Evolutionary conservation across 2,329 filamentous ascomycete genomes (phyloP), one percentile per base, ranked within the genome.

Genomic region (Claviceps sp.): DNA sequence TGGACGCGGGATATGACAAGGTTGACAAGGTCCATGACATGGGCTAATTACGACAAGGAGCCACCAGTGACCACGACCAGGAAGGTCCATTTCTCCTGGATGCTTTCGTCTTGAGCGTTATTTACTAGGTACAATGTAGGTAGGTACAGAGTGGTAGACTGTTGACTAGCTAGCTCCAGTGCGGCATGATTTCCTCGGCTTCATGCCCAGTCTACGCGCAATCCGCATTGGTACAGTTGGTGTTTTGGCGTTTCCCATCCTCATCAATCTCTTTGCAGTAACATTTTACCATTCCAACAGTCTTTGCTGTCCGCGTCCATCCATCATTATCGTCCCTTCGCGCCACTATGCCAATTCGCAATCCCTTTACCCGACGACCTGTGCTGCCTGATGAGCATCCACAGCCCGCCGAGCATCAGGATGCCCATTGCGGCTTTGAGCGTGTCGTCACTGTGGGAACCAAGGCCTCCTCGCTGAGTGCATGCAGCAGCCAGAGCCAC

Each of bases 261-360:
- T 26, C 20, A 22, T 22, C 42, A 5, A 44, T 26, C 40, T 41
- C 40, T 41, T 41, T 18, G 16, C 16, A 43, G 22, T 43, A 43
- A 18, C 18, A 5, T 43, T 43, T 24, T 22, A 20, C 11, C 11
- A 20, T 22, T 43, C 18, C 41, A 43, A 22, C 41, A 43, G 41
- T 20, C 41, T 18, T 9, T n/a, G 16, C 13, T 24, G 44, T 46
- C 26, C 14, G 24, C 44, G 6, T 46, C 8, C 26, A 43, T 43
- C 41, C 18, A 13, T 20, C 30, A 46, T 24, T 14, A 16, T 43
- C 4, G 9, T 9, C 9, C 34, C 46, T 47, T 43, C 18, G 30
- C 47, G 34, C 53, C 40, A 11, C 44, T 54, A 87, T 87, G 83
- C 77, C 81, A 56, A 85, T 88, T 63, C 82, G 85, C 59, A 89